Evolutionary conservation across 805 yeast species (phyloP).

Genomic region (Peterozyma toletana): DNA sequence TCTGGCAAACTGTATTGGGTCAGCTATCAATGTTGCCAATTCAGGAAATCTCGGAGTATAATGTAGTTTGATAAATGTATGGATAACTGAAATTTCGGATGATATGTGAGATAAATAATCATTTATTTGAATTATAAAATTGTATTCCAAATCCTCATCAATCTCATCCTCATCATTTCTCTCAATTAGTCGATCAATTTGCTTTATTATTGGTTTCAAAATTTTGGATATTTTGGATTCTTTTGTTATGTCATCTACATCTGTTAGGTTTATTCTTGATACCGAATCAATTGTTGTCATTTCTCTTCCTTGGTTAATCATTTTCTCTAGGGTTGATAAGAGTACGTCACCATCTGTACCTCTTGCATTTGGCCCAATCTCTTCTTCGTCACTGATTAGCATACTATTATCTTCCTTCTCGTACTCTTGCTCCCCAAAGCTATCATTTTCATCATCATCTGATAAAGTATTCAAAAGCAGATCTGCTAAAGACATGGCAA

Average conservation of each 20-base stretch:
- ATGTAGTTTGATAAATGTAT: constrained; percentile 38
- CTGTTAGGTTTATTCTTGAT: constrained; percentile 2
- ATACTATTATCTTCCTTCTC: too few species aligned
- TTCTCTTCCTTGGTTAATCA: background rate
- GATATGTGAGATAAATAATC: constrained; percentile 45
- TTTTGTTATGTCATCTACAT: constrained; percentile 6
- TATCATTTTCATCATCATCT: too few species aligned
- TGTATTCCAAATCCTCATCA: constrained; percentile 33
- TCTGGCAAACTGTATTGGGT: constrained; percentile 55
- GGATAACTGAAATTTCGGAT: constrained; percentile 44
- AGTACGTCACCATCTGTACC: too few species aligned
- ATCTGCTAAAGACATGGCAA: too few species aligned
- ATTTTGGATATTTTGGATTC: background rate
- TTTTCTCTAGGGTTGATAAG: too few species aligned
- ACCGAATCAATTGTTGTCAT: background rate
- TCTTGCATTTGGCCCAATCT: too few species aligned
- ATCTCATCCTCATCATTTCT: constrained; percentile 14
- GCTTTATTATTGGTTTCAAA: constrained; percentile 10
- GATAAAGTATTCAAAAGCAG: too few species aligned
- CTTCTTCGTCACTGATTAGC: too few species aligned
- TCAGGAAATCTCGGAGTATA: constrained; percentile 68
- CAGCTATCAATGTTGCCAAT: constrained; percentile 51
- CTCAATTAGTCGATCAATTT: constrained; percentile 20
- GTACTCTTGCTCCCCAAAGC: too few species aligned
- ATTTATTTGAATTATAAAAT: constrained; percentile 48